Base-by-base conservation (phyloP, 208 protist species). In the Leishmania turanica region DNA sequence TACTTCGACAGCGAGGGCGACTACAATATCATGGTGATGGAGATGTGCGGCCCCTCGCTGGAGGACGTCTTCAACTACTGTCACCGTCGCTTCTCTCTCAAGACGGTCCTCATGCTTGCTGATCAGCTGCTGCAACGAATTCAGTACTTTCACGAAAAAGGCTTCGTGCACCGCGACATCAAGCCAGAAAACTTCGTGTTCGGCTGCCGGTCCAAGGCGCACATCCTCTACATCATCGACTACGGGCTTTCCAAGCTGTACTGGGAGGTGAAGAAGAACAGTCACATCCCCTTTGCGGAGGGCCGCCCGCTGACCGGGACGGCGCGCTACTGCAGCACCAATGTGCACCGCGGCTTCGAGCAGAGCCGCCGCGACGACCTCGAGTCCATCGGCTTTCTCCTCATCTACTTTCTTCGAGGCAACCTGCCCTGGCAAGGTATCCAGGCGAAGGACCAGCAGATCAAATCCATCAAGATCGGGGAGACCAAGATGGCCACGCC, bases 61-160 rank as follows among this genome's bases (percentile, higher is more conserved):
- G 95, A 97, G 75, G 93, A 97, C 76, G 69, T 98, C 24, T 97
- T 98, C 81, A 97, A 96, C 80, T 98, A 98, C 89, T 97, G 94
- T 69, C 90, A 95, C 79, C 88, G 93, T 56, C 91, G 92, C 71
- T 99, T 99, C 84, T 98, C 96, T 6, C 78, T 99, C 40, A 99
- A 99, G 91, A 99, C 99, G 37, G 97, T 99, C n/a, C 92, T 99
- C n/a, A 99, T 99, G 99, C 80, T 99, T 0, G 99, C 98, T 2
- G 99, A 99, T 72, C 99, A 99, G 89, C 96, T 99, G 81, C 78
- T 98, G 17, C 84, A 90, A 15, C 92, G 95, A 17, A 90, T 98
- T 54, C 89, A 97, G 83, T 97, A 94, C 86, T 82, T 98, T 24
- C 95, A 98, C 78, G 87, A 87, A 9, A 89, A 88, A 42, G 93